Conservation (phyloP, 345 rosid species). For the Pseudoturritis turrita region DNA sequence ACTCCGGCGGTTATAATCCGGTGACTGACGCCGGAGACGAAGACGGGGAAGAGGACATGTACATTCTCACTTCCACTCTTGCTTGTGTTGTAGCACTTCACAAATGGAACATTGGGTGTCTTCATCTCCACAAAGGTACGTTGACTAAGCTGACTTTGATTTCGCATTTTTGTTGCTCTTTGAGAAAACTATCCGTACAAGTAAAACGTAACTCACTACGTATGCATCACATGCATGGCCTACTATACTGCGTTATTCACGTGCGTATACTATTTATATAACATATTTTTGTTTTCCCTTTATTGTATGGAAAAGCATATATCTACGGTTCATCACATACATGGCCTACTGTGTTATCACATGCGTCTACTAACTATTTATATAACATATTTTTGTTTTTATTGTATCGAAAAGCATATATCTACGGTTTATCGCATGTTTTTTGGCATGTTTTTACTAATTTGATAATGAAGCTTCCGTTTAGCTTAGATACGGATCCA, state of each 20-base stretch:
- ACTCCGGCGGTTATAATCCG: constrained; percentile 26
- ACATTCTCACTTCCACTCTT: constrained; percentile 42
- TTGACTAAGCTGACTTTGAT: background rate
- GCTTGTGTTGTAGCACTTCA: constrained; percentile 53
- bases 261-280: background rate
- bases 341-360: no score
- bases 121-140: constrained; percentile 39
- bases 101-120: constrained; percentile 37
- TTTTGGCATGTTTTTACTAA: no score
- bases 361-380: no score
- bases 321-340: no score
- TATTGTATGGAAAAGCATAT: no score
- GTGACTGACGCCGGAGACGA: constrained; percentile 23
- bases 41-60: background rate
- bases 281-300: background rate
- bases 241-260: background rate
- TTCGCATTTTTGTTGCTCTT: background rate
- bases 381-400: background rate
- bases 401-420: background rate
- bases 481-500: no score
- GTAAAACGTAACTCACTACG: background rate
- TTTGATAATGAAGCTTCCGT: no score
- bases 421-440: background rate
- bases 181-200: background rate
- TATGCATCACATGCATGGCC: constrained; percentile 2